Conservation (phyloP, 2,329 filamentous ascomycete genomes). For the Trichoderma sp. region DNA sequence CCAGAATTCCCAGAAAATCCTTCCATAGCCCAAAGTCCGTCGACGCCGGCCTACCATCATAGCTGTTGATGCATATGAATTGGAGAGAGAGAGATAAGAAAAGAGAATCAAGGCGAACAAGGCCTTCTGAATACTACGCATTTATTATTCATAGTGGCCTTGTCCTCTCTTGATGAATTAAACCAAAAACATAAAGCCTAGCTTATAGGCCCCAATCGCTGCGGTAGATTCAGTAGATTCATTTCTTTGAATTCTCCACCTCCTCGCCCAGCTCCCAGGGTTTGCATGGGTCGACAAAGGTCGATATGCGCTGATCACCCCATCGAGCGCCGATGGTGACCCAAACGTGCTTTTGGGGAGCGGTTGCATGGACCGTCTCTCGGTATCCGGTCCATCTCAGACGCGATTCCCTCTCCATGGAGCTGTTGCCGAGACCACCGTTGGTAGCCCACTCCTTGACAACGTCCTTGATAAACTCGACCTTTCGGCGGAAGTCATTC, state of each 20-base stretch:
- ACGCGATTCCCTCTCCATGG: conserved; percentile 54
- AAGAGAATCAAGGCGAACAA: conserved; percentile 24
- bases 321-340: conserved; percentile 64
- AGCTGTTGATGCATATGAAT: conserved; percentile 11
- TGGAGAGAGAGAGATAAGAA: not conserved
- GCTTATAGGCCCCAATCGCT: not conserved
- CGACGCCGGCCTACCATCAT: conserved; percentile 15
- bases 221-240: conserved; percentile 24
- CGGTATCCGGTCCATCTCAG: conserved; percentile 59
- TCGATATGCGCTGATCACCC: conserved; percentile 56
- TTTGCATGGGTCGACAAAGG: conserved; percentile 54
- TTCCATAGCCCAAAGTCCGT: conserved; percentile 18
- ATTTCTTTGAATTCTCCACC: conserved; percentile 41
- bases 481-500: conserved; percentile 71
- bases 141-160: not conserved
- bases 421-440: conserved; percentile 67
- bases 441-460: conserved; percentile 69
- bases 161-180: not conserved
- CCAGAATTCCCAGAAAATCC: not conserved
- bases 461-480: conserved; percentile 67
- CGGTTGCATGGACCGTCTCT: conserved; percentile 51
- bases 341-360: conserved; percentile 64
- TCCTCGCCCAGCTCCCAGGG: conserved; percentile 55
- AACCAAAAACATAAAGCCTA: not conserved
- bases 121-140: not conserved